These are phyloP conservation scores for Calonectria honghensis DNA, from an alignment of 2,329 filamentous ascomycete genomes.

Conservation along the genomic window DNA sequence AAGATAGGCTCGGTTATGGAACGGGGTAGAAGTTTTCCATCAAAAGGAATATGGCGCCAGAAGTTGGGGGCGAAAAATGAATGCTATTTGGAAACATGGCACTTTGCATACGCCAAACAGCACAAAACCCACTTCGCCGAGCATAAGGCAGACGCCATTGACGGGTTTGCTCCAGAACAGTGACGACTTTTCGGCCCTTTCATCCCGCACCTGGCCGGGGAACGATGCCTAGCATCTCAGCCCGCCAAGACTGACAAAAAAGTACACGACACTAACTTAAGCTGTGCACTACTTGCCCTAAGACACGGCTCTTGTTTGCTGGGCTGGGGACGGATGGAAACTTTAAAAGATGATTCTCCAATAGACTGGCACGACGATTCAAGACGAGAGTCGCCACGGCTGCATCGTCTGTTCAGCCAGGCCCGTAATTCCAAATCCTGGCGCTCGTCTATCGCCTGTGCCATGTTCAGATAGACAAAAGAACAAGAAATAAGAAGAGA, in stretches of 20 bases:
- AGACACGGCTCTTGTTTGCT: slow-evolving; percentile 9
- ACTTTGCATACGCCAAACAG: slow-evolving; percentile 22
- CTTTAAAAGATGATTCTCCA: slow-evolving; percentile 29
- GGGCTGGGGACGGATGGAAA: slow-evolving; percentile 31
- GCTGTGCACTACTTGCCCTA: not conserved
- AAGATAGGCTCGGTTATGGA: slow-evolving; percentile 14
- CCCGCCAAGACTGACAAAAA: slow-evolving; percentile 26
- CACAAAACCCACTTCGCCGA: slow-evolving; percentile 24
- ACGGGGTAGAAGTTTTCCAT: slow-evolving; percentile 14
- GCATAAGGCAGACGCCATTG: slow-evolving; percentile 19
- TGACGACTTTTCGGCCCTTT: slow-evolving; percentile 38
- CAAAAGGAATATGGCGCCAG: slow-evolving; percentile 12
- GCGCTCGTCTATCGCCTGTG: slow-evolving; percentile 7
- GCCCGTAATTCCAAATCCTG: slow-evolving; percentile 27
- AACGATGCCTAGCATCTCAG: slow-evolving; percentile 22
- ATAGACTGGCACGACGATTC: slow-evolving; percentile 6
- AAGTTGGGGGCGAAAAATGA: slow-evolving; percentile 17
- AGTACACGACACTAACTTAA: slow-evolving; percentile 15
- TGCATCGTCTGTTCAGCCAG: slow-evolving; percentile 5
- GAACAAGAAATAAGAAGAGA: not conserved
- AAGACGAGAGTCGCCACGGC: not conserved
- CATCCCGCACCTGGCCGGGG: slow-evolving; percentile 35
- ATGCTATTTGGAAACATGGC: slow-evolving; percentile 6
- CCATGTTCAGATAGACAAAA: not conserved
- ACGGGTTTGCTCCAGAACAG: slow-evolving; percentile 9